A percentile compares a stretch with the other conserved stretches of the same genome.
phyloP scores from a whole-genome alignment of 1,139 yeast species.

The Geotrichum australiense region DNA sequence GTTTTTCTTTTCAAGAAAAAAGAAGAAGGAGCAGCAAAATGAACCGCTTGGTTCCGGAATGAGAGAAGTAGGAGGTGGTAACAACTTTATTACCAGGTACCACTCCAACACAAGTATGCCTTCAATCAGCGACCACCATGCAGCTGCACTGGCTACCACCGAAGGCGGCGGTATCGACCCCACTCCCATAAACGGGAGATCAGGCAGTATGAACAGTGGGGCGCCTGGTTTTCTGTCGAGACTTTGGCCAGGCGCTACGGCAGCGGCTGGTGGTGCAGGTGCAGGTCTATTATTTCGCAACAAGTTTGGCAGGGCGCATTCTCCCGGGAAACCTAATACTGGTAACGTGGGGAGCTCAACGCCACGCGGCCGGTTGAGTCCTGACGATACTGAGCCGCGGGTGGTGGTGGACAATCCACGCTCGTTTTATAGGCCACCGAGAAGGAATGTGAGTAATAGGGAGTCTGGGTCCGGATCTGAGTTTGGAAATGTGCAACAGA shows the following conservation, averaged over 20 bases:
- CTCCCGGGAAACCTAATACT: slow-evolving; percentile 8
- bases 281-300: background rate
- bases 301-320: background rate
- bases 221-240: slow-evolving; percentile 5
- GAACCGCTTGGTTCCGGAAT: slow-evolving; percentile 7
- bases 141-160: slow-evolving; percentile 12
- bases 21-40: slow-evolving; percentile 13
- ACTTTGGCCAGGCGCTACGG: slow-evolving; percentile 9
- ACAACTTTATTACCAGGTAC: background rate
- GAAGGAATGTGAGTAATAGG: background rate
- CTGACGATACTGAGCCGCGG: too few species aligned
- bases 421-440: slow-evolving; percentile 10
- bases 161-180: slow-evolving; percentile 4
- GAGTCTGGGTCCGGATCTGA: background rate
- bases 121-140: slow-evolving; percentile 16
- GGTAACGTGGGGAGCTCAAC: background rate
- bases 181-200: background rate
- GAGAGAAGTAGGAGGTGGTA: slow-evolving; percentile 6
- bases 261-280: slow-evolving; percentile 4
- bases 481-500: background rate
- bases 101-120: slow-evolving; percentile 12
- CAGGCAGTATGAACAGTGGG: slow-evolving; percentile 2
- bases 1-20: slow-evolving; percentile 18
- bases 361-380: background rate
- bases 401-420: slow-evolving; percentile 4